phyloP scores from a whole-genome alignment of 2,329 filamentous ascomycete species.

The Pseudocercospora musae region DNA sequence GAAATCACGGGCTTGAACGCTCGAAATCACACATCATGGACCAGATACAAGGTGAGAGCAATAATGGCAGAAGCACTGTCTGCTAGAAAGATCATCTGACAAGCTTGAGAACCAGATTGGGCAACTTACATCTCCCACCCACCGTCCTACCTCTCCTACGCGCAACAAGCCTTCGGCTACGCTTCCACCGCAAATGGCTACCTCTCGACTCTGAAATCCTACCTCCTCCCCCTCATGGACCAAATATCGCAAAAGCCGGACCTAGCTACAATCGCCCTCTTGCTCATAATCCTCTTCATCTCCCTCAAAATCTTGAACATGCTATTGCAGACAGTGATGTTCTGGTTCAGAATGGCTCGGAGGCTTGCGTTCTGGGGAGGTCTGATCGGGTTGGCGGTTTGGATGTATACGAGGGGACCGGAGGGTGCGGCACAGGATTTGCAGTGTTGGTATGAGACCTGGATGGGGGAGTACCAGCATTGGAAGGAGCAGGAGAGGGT shows the following conservation, averaged over 20 bases:
- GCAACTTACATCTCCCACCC: conserved; percentile 27
- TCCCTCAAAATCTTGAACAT: conserved; percentile 64
- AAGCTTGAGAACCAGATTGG: conserved; percentile 29
- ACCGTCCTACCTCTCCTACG: conserved; percentile 13
- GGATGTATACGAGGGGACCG: conserved; percentile 60
- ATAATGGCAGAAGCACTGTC: not conserved
- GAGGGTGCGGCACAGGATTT: conserved; percentile 63
- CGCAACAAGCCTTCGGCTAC: conserved; percentile 21
- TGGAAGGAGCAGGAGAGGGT: conserved; percentile 35
- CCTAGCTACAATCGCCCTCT: conserved; percentile 52
- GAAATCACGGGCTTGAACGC: not conserved
- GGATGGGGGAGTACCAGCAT: conserved; percentile 39
- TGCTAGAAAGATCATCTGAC: not conserved
- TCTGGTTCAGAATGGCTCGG: conserved; percentile 68
- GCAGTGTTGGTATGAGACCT: conserved; percentile 37
- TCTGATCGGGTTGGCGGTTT: conserved; percentile 54
- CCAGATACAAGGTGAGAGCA: conserved; percentile 28
- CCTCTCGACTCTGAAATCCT: conserved; percentile 25
- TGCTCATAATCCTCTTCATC: conserved; percentile 62
- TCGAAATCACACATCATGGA: conserved; percentile 25
- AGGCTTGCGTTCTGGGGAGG: conserved; percentile 62
- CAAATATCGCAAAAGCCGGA: conserved; percentile 40
- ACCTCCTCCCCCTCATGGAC: conserved; percentile 30
- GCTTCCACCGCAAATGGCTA: conserved; percentile 7
- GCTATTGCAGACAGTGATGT: conserved; percentile 69